Base-by-base conservation (phyloP, 352 stramenopile species). In the Pythium aquatile region DNA sequence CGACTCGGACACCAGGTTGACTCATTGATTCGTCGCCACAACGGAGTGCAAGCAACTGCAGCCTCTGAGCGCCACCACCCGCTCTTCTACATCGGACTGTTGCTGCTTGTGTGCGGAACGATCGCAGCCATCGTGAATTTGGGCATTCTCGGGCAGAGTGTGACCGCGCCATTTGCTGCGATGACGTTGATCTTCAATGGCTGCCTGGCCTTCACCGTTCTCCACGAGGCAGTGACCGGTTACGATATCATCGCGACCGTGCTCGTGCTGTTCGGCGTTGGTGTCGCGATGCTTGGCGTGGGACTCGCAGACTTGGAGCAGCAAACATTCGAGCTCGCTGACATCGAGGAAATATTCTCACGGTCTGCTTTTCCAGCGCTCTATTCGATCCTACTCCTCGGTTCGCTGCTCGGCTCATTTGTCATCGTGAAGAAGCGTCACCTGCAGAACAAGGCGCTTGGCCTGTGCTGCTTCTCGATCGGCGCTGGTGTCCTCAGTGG, bases 121-220 rank as follows among this genome's bases (percentile, higher is more conserved):
- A 68, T 81, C 58, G 58, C 68, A 1, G 74, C 70, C 8, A 63
- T 78, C 16, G 58, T 78, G 17, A 81, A 78, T 49, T 59, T 81
- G n/a, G 70, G 70, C 6, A 73, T 81, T 10, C 39, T 78, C n/a
- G 71, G 70, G 0, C 68, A 77, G 52, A 78, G 68, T 24, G 68
- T 75, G 20, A 75, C 68, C 4, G 74, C 71, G 0, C 74, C 74
- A 17, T 81, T 81, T 54, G 74, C 70, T 6, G 74, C 74, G 5
- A 72, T 75, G 58, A 81, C 74, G 28, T 65, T 81, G 5, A 70
- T 78, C 33, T 78, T 75, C 57, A 78, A 78, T 53, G 71, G 68
- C 11, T 62, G 61, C 28, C 51, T 81, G 2, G 70, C 68, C 9
- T 73, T 69, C 57, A 68, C 47, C 0, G 74, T 81, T 3, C 61